phyloP scores from a whole-genome alignment of 495 filamentous ascomycete species.

The Penicillium steckii region DNA sequence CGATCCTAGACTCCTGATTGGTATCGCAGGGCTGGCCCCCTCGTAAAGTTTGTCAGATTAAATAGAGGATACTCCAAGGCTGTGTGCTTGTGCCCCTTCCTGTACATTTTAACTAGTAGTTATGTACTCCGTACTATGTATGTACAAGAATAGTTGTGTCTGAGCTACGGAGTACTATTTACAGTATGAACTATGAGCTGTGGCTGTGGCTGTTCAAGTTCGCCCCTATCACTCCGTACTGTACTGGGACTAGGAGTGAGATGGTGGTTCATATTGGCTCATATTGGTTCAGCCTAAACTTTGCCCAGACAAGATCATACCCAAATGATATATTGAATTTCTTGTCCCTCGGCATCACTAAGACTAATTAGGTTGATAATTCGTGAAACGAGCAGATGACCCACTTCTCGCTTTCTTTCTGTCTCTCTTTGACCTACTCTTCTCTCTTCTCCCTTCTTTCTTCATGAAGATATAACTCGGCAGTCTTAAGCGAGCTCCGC shows the following conservation, averaged over 20 bases:
- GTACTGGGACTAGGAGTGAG: no score
- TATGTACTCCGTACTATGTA: no score
- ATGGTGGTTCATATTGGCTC: no score
- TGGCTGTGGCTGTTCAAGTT: no score
- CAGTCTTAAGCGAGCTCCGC: conserved; percentile 22
- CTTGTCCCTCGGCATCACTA: conserved; percentile 3
- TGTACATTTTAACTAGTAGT: conserved; percentile 12
- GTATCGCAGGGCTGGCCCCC: conserved; percentile 11
- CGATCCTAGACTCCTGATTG: conserved; percentile 27
- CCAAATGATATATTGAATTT: conserved; percentile 1
- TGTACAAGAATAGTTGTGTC: no score
- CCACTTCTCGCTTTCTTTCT: background rate
- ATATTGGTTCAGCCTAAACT: background rate
- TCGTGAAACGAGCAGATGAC: background rate
- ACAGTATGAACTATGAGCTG: no score
- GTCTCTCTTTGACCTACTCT: background rate
- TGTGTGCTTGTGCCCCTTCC: conserved; percentile 6
- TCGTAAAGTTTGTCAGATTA: conserved; percentile 24
- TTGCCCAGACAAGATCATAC: background rate
- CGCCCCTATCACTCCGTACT: no score
- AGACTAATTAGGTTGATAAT: background rate
- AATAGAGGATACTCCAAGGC: conserved; percentile 12
- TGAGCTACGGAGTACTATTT: no score
- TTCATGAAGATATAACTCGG: conserved; percentile 6
- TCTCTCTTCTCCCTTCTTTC: background rate